Conservation (phyloP, 257 asterid species). For the Lycium barbarum region DNA sequence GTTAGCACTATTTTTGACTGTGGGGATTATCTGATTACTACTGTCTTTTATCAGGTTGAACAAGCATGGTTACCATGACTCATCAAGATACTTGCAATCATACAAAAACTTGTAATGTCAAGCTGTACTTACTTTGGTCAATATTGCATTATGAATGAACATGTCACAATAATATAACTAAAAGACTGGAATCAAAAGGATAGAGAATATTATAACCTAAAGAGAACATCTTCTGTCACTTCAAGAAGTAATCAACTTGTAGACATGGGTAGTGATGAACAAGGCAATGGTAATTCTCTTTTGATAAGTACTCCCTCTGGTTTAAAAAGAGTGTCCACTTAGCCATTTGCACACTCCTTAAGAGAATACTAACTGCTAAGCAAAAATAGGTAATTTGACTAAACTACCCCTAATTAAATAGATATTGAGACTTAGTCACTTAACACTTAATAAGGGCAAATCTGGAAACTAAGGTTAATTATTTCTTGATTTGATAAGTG, state of each 20-base stretch:
- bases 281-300: not conserved
- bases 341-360: no score
- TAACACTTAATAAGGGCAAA: no score
- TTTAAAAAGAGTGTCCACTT: no score
- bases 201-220: not conserved
- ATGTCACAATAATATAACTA: not conserved
- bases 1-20: not conserved
- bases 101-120: not conserved
- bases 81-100: not conserved
- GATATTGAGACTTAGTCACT: no score
- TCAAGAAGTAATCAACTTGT: not conserved
- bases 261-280: not conserved
- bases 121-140: not conserved
- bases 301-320: no score
- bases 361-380: no score
- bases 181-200: not conserved
- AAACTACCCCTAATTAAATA: no score
- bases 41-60: slow-evolving; percentile 6
- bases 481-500: no score
- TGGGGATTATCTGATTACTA: not conserved
- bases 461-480: no score
- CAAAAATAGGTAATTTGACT: no score
- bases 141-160: not conserved
- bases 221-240: not conserved
- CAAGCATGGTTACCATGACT: not conserved